phyloP scores from a whole-genome alignment of 306 rosid species.

The Cicer judaicum region DNA sequence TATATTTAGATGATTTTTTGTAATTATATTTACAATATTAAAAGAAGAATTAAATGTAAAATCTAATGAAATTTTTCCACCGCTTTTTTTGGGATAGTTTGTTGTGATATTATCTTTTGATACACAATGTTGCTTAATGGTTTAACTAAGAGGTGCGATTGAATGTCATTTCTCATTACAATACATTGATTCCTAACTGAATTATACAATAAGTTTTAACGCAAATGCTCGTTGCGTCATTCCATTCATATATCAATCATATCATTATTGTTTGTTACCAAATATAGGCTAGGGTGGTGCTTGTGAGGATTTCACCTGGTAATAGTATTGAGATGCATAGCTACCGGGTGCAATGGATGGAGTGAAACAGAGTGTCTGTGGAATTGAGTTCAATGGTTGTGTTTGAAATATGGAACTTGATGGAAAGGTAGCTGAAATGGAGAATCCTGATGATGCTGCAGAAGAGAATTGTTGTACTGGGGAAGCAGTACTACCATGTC shows the following conservation, averaged over 20 bases:
- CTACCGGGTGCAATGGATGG: constrained; percentile 51
- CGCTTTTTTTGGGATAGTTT: no score
- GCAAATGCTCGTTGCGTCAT: constrained; percentile 34
- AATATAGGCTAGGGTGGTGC: constrained; percentile 56
- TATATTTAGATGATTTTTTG: no score
- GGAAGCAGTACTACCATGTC: constrained; percentile 46
- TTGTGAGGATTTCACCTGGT: constrained; percentile 57
- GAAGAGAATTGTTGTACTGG: constrained; percentile 79
- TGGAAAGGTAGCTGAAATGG: constrained; percentile 73
- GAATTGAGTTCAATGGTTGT: constrained; percentile 49
- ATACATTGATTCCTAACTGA: constrained; percentile 53
- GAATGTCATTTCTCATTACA: constrained; percentile 38
- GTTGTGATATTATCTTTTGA: no score
- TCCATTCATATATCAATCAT: constrained; percentile 4
- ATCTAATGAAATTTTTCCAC: no score
- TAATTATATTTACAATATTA: no score
- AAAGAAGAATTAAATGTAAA: no score
- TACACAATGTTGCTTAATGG: constrained; percentile 31
- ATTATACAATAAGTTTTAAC: constrained; percentile 49
- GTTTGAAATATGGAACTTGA: constrained; percentile 60
- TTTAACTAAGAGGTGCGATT: constrained; percentile 44
- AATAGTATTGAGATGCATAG: constrained; percentile 56
- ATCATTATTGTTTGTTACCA: constrained; percentile 6
- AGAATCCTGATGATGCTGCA: constrained; percentile 99
- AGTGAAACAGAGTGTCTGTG: constrained; percentile 65